phyloP scores from a whole-genome alignment of 2,329 filamentous ascomycete genomes.

The Colletotrichum liriopes region DNA sequence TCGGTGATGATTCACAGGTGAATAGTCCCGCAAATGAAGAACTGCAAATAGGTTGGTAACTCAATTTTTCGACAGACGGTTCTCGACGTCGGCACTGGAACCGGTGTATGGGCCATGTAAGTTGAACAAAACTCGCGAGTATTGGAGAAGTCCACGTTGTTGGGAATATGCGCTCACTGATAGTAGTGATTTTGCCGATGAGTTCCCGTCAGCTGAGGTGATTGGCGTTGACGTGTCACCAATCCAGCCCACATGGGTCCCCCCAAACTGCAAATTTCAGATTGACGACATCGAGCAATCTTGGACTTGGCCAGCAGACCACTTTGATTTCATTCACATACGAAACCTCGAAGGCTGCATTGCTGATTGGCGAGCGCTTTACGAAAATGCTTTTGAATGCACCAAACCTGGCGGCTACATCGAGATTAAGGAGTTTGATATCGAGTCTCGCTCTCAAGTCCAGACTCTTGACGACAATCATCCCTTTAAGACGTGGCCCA shows the following conservation, averaged over 20 bases:
- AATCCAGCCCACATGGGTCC: constrained; percentile 70
- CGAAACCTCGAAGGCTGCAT: constrained; percentile 69
- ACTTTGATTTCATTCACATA: constrained; percentile 74
- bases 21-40: background rate
- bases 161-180: background rate
- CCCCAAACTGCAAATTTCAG: constrained; percentile 75
- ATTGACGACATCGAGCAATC: constrained; percentile 72
- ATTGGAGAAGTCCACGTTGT: background rate
- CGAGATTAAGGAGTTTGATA: constrained; percentile 45
- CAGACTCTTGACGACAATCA: constrained; percentile 34
- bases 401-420: constrained; percentile 60
- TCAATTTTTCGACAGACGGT: constrained; percentile 54
- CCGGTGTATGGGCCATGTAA: constrained; percentile 61
- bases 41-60: constrained; percentile 34
- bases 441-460: constrained; percentile 43
- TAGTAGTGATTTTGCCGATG: constrained; percentile 63
- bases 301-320: constrained; percentile 61
- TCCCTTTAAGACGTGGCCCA: constrained; percentile 45
- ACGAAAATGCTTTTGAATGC: constrained; percentile 59
- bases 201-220: constrained; percentile 60
- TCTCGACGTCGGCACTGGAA: constrained; percentile 60
- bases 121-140: constrained; percentile 6
- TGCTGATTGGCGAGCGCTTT: constrained; percentile 59
- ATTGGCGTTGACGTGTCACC: constrained; percentile 70
- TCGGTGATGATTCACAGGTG: constrained; percentile 28